A percentile compares a stretch with the other conserved stretches of the same genome.
Conservation (phyloP, 73 alveolate species). For the Breviolum minutum region DNA sequence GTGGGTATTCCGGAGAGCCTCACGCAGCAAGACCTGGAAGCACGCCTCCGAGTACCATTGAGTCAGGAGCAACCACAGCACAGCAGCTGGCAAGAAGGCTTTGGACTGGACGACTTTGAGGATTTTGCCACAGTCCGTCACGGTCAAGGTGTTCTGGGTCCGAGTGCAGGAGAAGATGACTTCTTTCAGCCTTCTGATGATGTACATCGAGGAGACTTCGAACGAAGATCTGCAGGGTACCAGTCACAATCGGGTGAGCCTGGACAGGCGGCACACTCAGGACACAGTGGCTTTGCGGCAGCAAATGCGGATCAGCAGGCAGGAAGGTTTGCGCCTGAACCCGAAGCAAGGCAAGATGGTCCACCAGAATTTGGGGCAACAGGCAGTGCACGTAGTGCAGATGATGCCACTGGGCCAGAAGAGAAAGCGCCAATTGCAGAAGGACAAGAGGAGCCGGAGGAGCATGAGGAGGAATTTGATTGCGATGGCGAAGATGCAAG, state of each 20-base stretch:
- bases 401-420: neutral
- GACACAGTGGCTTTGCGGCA: neutral
- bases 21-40: constrained; percentile 91
- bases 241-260: neutral
- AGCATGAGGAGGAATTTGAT: constrained; percentile 58
- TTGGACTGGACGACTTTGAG: constrained; percentile 80
- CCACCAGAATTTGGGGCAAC: neutral
- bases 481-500: constrained; percentile 78
- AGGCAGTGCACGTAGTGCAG: no score
- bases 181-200: constrained; percentile 25
- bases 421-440: neutral
- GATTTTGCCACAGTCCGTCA: constrained; percentile 46
- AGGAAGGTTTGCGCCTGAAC: neutral
- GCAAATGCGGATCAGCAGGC: neutral
- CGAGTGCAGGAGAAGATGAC: constrained; percentile 46
- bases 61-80: constrained; percentile 62
- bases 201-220: neutral
- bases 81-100: constrained; percentile 90
- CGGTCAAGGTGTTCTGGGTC: constrained; percentile 50
- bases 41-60: constrained; percentile 81
- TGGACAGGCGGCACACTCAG: neutral
- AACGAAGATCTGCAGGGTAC: neutral
- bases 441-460: constrained; percentile 29
- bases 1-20: constrained; percentile 88
- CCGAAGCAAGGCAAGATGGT: neutral